Conservation (phyloP, 331 rosid species). For the Telfairia occidentalis region DNA sequence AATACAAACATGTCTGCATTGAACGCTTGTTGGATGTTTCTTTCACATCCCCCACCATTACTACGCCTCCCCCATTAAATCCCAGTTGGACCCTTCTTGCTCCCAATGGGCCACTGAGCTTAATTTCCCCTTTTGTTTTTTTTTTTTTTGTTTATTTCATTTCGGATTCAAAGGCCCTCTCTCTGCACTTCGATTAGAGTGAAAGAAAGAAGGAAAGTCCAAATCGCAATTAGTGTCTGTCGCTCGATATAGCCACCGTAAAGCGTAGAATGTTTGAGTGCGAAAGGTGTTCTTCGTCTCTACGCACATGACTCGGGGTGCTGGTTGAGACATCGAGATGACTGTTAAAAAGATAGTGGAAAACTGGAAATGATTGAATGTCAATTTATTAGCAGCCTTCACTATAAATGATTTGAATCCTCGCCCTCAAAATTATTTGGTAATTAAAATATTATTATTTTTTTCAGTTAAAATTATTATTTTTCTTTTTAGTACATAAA, state of each 20-base stretch:
- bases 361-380: neutral
- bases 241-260: neutral
- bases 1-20: conserved; percentile 32
- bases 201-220: neutral
- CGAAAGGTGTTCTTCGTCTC: neutral
- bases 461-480: no score
- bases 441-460: no score
- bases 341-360: neutral
- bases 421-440: no score
- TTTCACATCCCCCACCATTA: conserved; percentile 24
- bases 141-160: neutral
- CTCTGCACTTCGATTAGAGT: neutral
- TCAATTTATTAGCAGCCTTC: no score
- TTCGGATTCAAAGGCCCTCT: neutral
- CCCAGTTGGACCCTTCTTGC: conserved; percentile 13
- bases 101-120: neutral
- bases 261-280: neutral
- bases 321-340: neutral
- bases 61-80: conserved; percentile 10
- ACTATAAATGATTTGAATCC: no score
- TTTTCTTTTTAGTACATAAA: no score
- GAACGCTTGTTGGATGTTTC: conserved; percentile 21
- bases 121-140: neutral
- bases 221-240: neutral
- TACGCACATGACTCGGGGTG: neutral